These are phyloP conservation scores for Salinomyces thailandicus DNA, from an alignment of 2,329 filamentous ascomycete species.

Conservation along the genomic window DNA sequence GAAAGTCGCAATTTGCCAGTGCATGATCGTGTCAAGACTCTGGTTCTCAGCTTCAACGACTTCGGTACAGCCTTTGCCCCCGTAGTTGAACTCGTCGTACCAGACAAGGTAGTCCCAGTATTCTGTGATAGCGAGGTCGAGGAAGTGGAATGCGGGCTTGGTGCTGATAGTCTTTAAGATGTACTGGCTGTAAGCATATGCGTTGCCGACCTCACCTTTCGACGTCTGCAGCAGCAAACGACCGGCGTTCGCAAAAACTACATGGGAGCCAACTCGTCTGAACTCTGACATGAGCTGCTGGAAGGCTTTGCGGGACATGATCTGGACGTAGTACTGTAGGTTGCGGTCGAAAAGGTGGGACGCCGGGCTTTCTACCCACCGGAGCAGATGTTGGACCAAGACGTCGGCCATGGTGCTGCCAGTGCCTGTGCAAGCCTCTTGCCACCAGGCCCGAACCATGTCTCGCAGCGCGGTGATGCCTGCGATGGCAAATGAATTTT, in stretches of 20 bases:
- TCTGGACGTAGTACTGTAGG: conserved; percentile 93
- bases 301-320: conserved; percentile 96
- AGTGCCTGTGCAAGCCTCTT: conserved; percentile 51
- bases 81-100: conserved; percentile 99
- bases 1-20: conserved; percentile 94
- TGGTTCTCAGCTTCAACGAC: conserved; percentile 69
- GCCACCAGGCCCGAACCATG: conserved; percentile 99
- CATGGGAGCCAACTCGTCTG: conserved; percentile 82
- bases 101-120: conserved; percentile 99
- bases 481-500: conserved; percentile 86
- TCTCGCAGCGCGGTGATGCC: conserved; percentile 84
- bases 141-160: conserved; percentile 91
- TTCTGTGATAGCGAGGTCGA: conserved; percentile 93
- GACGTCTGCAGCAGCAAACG: conserved; percentile 87
- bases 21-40: conserved; percentile 83
- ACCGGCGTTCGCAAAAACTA: conserved; percentile 89
- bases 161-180: conserved; percentile 94
- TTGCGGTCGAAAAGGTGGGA: conserved; percentile 93
- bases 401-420: conserved; percentile 90
- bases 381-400: conserved; percentile 91
- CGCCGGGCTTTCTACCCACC: conserved; percentile 89
- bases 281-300: conserved; percentile 97
- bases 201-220: conserved; percentile 92
- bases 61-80: conserved; percentile 79
- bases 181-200: conserved; percentile 93